phyloP scores from a whole-genome alignment of 108 stramenopile species.

The Pseudonitzschia multistriata region DNA sequence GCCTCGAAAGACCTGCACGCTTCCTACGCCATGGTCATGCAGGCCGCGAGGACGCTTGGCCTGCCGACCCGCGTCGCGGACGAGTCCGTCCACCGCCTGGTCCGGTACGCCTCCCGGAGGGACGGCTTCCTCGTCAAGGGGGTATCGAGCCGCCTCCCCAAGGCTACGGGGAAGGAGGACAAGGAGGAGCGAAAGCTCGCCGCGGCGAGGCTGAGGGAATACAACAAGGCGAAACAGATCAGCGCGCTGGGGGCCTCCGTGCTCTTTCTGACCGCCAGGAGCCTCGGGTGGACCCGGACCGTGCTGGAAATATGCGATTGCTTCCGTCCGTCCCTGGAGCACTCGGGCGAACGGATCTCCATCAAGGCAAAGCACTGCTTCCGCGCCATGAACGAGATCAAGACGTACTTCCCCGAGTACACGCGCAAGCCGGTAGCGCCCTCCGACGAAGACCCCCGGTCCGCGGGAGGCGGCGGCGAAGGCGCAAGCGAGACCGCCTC shows the following conservation, averaged over 20 bases:
- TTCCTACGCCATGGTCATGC: constrained; percentile 39
- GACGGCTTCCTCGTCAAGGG: constrained; percentile 51
- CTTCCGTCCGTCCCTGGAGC: constrained; percentile 17
- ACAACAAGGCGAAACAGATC: constrained; percentile 52
- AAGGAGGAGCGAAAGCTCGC: neutral
- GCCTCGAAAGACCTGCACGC: constrained; percentile 49
- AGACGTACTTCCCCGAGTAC: constrained; percentile 49
- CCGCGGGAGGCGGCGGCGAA: too few relatives aligned
- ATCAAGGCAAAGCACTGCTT: constrained; percentile 58
- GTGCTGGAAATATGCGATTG: constrained; percentile 47
- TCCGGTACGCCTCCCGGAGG: constrained; percentile 36
- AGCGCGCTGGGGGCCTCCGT: constrained; percentile 45
- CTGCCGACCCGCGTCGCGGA: constrained; percentile 38
- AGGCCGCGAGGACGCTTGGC: constrained; percentile 28
- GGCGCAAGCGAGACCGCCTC: constrained; percentile 8
- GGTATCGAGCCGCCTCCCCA: constrained; percentile 38
- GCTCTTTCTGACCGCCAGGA: constrained; percentile 44
- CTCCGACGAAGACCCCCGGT: neutral
- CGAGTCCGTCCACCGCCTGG: constrained; percentile 35
- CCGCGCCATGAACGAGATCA: constrained; percentile 55
- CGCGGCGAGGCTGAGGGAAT: constrained; percentile 28
- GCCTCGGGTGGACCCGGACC: constrained; percentile 33
- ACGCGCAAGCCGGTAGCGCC: neutral
- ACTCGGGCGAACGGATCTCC: constrained; percentile 9
- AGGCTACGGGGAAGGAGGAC: constrained; percentile 5